These are phyloP conservation scores for Clitocybe nebularis DNA, from an alignment of 1,284 basidiomycete species.

Conservation along the genomic window DNA sequence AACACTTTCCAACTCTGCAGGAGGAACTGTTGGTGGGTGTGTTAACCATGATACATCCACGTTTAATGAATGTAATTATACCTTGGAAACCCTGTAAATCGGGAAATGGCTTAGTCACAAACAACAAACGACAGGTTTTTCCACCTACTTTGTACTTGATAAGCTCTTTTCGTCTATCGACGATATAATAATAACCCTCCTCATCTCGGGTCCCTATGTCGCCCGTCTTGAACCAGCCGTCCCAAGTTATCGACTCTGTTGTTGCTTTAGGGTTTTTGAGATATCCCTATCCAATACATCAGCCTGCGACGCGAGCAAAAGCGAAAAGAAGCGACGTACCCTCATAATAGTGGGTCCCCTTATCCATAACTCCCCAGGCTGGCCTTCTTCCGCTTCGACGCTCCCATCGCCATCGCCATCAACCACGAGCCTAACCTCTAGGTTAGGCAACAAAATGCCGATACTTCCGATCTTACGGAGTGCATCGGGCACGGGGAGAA, in stretches of 20 bases:
- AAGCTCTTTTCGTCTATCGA: conserved; percentile 75
- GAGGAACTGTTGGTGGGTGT: conserved; percentile 47
- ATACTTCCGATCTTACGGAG: conserved; percentile 56
- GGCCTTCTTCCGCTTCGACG: conserved; percentile 47
- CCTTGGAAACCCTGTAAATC: conserved; percentile 55
- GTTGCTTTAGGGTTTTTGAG: conserved; percentile 68
- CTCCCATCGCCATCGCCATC: conserved; percentile 49
- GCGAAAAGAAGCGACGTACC: conserved; percentile 26
- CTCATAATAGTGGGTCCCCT: conserved; percentile 81
- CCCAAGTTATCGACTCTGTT: conserved; percentile 57
- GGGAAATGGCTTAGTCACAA: background rate
- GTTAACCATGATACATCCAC: background rate
- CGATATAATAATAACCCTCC: conserved; percentile 64
- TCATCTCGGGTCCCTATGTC: conserved; percentile 64
- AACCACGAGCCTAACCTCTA: conserved; percentile 73
- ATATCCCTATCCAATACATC: conserved; percentile 44
- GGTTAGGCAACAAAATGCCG: conserved; percentile 74
- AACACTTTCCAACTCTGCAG: conserved; percentile 77
- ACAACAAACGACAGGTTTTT: background rate
- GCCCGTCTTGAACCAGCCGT: conserved; percentile 84
- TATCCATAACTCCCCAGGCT: conserved; percentile 79
- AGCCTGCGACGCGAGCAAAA: background rate
- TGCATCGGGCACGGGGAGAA: conserved; percentile 38
- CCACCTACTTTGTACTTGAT: conserved; percentile 74
- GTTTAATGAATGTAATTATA: conserved; percentile 17